phyloP scores from a whole-genome alignment of 2,329 filamentous ascomycete genomes.

The Verticillium nubilum region DNA sequence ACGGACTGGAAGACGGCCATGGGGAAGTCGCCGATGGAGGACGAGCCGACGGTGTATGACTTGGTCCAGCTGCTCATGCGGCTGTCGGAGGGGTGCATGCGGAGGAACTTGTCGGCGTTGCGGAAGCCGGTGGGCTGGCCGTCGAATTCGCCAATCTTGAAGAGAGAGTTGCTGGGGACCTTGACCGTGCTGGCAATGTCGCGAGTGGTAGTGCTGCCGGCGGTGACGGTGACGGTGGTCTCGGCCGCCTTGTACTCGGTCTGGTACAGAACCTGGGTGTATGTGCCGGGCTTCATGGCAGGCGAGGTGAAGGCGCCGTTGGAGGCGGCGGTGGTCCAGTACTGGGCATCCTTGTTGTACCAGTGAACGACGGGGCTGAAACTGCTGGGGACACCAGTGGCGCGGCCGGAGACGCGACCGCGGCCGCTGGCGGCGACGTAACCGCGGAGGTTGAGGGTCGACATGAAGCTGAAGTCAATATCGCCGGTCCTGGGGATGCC shows the following conservation, averaged over 20 bases:
- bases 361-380: conserved; percentile 59
- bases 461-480: conserved; percentile 55
- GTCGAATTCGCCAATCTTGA: conserved; percentile 61
- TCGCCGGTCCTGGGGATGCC: conserved; percentile 43
- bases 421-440: conserved; percentile 51
- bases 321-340: conserved; percentile 55
- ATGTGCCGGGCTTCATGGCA: conserved; percentile 61
- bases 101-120: conserved; percentile 60
- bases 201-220: conserved; percentile 39
- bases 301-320: conserved; percentile 57
- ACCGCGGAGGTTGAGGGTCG: conserved; percentile 49
- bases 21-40: conserved; percentile 47
- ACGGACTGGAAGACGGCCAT: conserved; percentile 61
- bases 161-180: conserved; percentile 47
- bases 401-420: conserved; percentile 56
- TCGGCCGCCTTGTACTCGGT: conserved; percentile 50
- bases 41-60: conserved; percentile 54
- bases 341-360: conserved; percentile 58
- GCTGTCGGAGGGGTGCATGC: conserved; percentile 63
- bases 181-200: conserved; percentile 44
- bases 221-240: conserved; percentile 40
- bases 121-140: conserved; percentile 59
- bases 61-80: conserved; percentile 59
- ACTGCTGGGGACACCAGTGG: conserved; percentile 46
- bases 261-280: conserved; percentile 63